Evolutionary conservation across 441 rosid genomes (phyloP), one percentile per base, ranked within the genome.

Genomic region (Eruca vesicaria): DNA sequence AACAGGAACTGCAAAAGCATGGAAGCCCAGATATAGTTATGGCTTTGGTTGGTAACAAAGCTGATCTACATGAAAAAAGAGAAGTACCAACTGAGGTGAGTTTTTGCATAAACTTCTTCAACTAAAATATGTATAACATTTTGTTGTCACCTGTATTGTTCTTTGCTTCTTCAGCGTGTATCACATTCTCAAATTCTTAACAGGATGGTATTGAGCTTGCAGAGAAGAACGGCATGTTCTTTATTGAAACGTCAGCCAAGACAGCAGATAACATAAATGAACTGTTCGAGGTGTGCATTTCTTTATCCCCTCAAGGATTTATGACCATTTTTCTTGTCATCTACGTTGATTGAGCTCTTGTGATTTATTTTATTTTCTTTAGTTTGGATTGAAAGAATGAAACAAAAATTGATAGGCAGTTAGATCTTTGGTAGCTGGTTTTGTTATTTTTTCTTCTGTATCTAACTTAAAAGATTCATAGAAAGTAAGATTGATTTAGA

Each of bases 1-100:
- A 58, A 73, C 88, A 92, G 99, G 98, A 95, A 79, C 86, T 95
- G 73, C 98, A 95, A 77, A 95, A 95, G 80, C 99, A 95, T 74
- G 99, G 99, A 72, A 90, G 92, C 85, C 91, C 98, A 70, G 91
- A 91, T 73, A 95, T 95, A 80, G 96, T 95, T 57, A 84, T 93
- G 97, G 96, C 98, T 76, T 84, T 95, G 81, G 99, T 95, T 68
- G 99, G 98, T 74, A 95, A 95, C 88, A 95, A 95, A 84, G 99
- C 98, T 45, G 99, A 95, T 82, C 94, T 93, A 82, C 88, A 84
- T 61, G 98, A 90, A 74, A 90, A 80, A 45, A 86, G 98, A 72
- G 93, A 93, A 88, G 99, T 95, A 52, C 60, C 84, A 33, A 77
- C 79, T 10, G 87, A 93, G 80, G 98, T 93, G 82, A 85, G 91